Conservation (phyloP, 306 rosid species). For the Vigna angularis region DNA sequence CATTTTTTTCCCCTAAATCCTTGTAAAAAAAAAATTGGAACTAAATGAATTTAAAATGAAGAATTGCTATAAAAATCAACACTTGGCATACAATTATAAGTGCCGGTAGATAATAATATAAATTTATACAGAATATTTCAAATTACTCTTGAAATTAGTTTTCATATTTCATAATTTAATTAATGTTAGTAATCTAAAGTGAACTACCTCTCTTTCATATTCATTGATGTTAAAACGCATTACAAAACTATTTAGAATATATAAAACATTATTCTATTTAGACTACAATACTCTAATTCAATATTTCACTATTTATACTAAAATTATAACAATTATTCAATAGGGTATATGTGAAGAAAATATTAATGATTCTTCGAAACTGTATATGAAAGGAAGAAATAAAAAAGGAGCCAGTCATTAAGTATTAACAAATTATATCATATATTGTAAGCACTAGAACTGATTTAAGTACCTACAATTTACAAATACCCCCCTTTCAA, state of each 20-base stretch:
- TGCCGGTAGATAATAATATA: too few relatives aligned
- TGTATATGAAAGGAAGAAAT: too few relatives aligned
- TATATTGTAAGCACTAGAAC: slow-evolving; percentile 19
- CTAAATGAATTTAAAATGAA: too few relatives aligned
- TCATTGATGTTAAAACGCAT: neutral
- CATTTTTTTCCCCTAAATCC: too few relatives aligned
- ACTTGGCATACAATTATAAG: too few relatives aligned
- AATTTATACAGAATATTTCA: neutral
- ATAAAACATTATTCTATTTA: neutral
- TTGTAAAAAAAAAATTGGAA: too few relatives aligned
- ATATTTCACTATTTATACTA: neutral
- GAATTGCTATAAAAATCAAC: too few relatives aligned
- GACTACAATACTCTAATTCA: neutral
- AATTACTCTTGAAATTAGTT: neutral
- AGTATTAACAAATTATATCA: neutral
- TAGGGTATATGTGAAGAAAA: neutral
- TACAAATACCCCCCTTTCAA: slow-evolving; percentile 38
- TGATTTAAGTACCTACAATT: slow-evolving; percentile 23
- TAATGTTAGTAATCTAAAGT: neutral
- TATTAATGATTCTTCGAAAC: neutral
- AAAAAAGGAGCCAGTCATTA: neutral
- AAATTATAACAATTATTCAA: neutral
- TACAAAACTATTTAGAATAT: neutral
- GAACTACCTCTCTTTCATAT: neutral
- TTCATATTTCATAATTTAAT: neutral